Base-by-base conservation (phyloP, 306 rosid species). In the Medicago ruthenica region DNA sequence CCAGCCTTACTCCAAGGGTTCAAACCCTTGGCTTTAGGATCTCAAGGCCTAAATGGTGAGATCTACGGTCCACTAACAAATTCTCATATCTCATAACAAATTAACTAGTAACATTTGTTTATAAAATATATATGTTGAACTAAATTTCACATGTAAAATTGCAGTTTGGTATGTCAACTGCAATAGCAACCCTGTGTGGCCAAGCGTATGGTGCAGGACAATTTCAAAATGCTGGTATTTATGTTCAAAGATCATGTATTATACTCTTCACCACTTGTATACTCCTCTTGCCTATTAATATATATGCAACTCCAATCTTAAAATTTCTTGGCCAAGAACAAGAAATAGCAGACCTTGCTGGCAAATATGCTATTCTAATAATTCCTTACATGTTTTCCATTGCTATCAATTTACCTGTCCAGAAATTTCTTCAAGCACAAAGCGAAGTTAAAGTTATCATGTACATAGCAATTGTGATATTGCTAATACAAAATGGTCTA, bases 161-260 rank as follows among this genome's bases (percentile, higher is more conserved):
- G 70, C 75, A 76, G 87, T 41, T 57, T 70, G 97, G 97, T 1
- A 91, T 92, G 98, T 89, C 92, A 72, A 80, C 83, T 72, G 91
- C 94, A 17, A 39, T 89, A 4, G 87, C 74, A 77, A 92, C 94
- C 64, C 82, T 92, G 0, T 92, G 96, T 80, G 96, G 98, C 5
- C 96, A 92, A 87, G 94, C 94, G 7, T 88, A 70, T 79, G 96
- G 98, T 1, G 98, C 96, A 37, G 92, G 98, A 47, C 81, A 83
- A 53, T 71, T 87, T 20, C 37, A 85, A 36, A 47, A 73, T 65
- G 91, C 89, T 17, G 92, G 96, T 1, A 66, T 90, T 40, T 92
- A 87, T 77, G 70, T 92, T 85, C 98, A 90, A 79, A 83, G 90
- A 22, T 92, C 96, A 51, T 86, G 89, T 88, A 80, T 92, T 13